Evolutionary conservation across 148 eudicot species (phyloP).

Genomic region (Rhododendron henanense): DNA sequence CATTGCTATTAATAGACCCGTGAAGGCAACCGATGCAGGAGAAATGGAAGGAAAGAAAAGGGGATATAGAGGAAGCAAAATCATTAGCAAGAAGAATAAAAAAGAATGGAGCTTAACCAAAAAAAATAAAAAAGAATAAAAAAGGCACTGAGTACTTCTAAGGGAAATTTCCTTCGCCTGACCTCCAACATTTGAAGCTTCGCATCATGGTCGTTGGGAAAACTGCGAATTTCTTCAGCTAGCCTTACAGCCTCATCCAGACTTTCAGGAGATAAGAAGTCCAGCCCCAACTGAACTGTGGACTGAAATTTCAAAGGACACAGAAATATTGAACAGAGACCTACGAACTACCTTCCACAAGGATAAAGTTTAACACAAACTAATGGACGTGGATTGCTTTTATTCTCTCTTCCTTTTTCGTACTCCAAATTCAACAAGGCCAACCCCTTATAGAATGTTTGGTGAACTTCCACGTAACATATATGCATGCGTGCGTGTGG

Average conservation of each 20-base stretch:
- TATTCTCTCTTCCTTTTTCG: background rate
- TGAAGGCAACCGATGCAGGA: background rate
- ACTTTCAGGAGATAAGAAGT: constrained; percentile 95
- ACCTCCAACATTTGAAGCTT: constrained; percentile 98
- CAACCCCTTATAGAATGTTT: background rate
- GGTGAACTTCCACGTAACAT: background rate
- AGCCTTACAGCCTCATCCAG: constrained; percentile 56
- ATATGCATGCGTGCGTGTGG: background rate
- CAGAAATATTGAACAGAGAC: constrained; percentile 1
- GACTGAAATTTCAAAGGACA: constrained; percentile 49
- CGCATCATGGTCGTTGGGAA: constrained; percentile 82
- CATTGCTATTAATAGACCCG: background rate
- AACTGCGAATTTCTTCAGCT: constrained; percentile 85
- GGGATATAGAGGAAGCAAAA: background rate
- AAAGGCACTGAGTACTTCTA: constrained; percentile 9
- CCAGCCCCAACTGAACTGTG: constrained; percentile 84
- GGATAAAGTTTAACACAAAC: background rate
- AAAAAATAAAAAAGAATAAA: background rate
- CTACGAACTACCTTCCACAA: background rate
- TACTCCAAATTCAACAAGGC: background rate
- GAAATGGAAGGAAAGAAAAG: background rate
- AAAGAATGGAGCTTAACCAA: background rate
- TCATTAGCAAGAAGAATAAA: constrained; percentile 1
- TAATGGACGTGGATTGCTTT: background rate
- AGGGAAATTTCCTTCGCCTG: constrained; percentile 15